These are phyloP conservation scores for Prunus mira DNA, from an alignment of 306 rosid genomes.

Conservation along the genomic window DNA sequence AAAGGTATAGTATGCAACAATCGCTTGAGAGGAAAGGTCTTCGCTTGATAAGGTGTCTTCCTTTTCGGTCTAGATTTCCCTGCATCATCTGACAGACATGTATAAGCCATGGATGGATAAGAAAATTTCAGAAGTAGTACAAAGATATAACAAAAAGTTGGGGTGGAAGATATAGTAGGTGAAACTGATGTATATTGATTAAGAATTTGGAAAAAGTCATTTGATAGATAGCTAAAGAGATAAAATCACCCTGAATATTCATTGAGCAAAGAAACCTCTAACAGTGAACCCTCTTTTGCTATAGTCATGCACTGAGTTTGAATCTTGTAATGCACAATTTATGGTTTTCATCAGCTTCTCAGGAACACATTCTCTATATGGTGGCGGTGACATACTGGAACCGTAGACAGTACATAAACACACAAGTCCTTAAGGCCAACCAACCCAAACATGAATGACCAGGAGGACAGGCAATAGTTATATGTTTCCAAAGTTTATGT, in stretches of 20 bases:
- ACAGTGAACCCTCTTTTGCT: neutral
- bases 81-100: conserved; percentile 29
- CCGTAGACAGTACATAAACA: neutral
- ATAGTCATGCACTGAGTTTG: neutral
- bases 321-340: neutral
- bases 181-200: neutral
- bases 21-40: conserved; percentile 48
- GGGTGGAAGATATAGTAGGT: neutral
- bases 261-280: neutral
- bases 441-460: neutral
- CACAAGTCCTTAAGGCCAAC: neutral
- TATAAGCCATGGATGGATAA: conserved; percentile 1
- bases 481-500: too few species aligned
- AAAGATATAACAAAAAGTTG: neutral
- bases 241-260: neutral
- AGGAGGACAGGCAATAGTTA: neutral
- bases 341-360: neutral
- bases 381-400: neutral
- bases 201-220: neutral
- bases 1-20: conserved; percentile 39
- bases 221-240: neutral
- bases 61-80: conserved; percentile 46
- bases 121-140: neutral
- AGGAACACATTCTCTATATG: conserved; percentile 1
- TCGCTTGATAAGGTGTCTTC: conserved; percentile 28